Conservation (phyloP, 768 basidiomycete species). For the Mycena vulgaris region DNA sequence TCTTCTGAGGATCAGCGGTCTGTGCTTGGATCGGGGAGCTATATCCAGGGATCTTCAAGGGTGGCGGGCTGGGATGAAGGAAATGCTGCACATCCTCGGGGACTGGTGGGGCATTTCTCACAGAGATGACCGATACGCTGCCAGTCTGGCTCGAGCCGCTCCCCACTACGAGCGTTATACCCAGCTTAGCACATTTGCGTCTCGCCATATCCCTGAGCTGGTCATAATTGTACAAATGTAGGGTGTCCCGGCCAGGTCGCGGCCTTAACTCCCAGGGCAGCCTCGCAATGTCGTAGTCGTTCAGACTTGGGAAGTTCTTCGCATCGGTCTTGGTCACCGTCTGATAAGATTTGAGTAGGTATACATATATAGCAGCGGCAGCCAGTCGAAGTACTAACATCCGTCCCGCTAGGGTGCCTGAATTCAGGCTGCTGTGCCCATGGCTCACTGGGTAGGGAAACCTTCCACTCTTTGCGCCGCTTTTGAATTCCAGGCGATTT, state of each 20-base stretch:
- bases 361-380: too few species aligned
- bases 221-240: neutral
- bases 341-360: neutral
- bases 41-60: neutral
- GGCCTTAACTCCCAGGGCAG: neutral
- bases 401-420: neutral
- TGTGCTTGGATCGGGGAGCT: conserved; percentile 13
- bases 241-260: neutral
- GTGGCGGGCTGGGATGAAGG: neutral
- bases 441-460: neutral
- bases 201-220: neutral
- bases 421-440: neutral
- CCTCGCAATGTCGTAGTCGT: neutral
- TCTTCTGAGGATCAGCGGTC: neutral
- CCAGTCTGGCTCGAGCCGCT: conserved; percentile 1
- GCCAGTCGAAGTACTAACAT: neutral
- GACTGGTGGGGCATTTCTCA: neutral
- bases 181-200: neutral
- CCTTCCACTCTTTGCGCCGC: conserved; percentile 1
- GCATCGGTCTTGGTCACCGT: neutral
- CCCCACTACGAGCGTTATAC: neutral
- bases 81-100: neutral
- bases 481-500: neutral
- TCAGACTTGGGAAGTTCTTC: neutral
- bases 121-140: neutral